These are phyloP conservation scores for Guillardia theta DNA, from an alignment of 78 protist genomes.

Conservation along the genomic window DNA sequence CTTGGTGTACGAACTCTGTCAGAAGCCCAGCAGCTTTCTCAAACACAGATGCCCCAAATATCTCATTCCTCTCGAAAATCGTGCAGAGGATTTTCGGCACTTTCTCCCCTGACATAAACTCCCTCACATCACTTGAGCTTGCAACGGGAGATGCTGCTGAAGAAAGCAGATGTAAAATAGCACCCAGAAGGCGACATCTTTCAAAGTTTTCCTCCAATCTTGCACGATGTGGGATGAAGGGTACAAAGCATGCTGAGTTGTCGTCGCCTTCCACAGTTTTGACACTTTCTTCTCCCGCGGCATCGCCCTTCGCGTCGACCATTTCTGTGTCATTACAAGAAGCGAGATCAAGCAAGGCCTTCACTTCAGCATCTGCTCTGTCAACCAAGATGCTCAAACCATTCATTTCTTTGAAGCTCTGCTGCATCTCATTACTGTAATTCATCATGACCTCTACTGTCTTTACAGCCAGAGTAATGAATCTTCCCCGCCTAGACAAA, in stretches of 20 bases:
- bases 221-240: background rate
- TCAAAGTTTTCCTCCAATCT: background rate
- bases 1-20: slow-evolving; percentile 13
- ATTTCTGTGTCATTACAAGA: background rate
- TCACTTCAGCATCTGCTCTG: background rate
- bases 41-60: background rate
- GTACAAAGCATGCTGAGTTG: background rate
- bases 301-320: background rate
- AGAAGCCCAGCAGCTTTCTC: background rate
- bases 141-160: background rate
- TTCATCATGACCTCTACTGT: slow-evolving; percentile 9
- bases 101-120: background rate
- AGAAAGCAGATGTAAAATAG: background rate
- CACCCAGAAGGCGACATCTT: background rate
- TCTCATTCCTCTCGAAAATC: background rate
- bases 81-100: background rate
- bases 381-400: background rate
- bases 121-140: background rate
- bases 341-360: background rate
- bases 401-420: background rate
- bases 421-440: slow-evolving; percentile 21
- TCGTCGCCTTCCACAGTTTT: background rate
- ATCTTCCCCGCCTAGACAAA: background rate
- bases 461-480: background rate
- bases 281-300: background rate